Base-by-base conservation (phyloP, 352 stramenopile species). In the Globisporangium radiosum region DNA sequence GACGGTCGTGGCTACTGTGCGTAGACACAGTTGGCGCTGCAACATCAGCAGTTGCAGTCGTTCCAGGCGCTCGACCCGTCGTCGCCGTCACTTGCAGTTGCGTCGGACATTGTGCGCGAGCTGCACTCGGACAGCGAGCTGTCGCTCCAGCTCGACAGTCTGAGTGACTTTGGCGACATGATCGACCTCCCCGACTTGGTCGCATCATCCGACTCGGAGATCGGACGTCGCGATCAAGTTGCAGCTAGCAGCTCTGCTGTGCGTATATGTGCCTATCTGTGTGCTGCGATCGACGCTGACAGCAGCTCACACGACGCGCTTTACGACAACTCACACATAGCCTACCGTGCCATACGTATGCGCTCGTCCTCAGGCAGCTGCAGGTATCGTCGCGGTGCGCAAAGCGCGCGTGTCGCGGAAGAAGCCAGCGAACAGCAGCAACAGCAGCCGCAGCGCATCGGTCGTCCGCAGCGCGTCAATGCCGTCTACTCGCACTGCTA, bases 121-220 rank as follows among this genome's bases (percentile, higher is more conserved):
- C 39, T 80, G 1, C 60, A 71, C 4, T 53, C 66, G 8, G 71
- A 76, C 39, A 75, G 52, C 50, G 71, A 81, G 42, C 48, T 64
- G 15, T 54, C 64, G 48, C 57, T 80, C 15, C 69, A 77, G 47
- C 63, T 83, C 15, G 73, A 83, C 56, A 75, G 65, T 37, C 57
- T 83, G 19, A 85, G 73, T 40, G 73, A 85, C 58, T 72, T 83
- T 57, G 71, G 77, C 45, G 76, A 83, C 47, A 76, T 80, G 44
- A 81, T 85, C 52, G 67, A 85, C 50, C 68, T 85, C 1, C 71
- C 73, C n/a, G 73, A 85, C 36, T 61, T 85, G 19, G 63, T 85
- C 33, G 72, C 72, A 5, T 80, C 65, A 1, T 81, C 69, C 3
- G 76, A 81, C n/a, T 54, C 54, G 42, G 60, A 66, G 60, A 38